Percentiles rank a stretch among this genome's conserved stretches.
Conservation (phyloP, 345 rosid genomes). For the Eutrema heterophyllum region DNA sequence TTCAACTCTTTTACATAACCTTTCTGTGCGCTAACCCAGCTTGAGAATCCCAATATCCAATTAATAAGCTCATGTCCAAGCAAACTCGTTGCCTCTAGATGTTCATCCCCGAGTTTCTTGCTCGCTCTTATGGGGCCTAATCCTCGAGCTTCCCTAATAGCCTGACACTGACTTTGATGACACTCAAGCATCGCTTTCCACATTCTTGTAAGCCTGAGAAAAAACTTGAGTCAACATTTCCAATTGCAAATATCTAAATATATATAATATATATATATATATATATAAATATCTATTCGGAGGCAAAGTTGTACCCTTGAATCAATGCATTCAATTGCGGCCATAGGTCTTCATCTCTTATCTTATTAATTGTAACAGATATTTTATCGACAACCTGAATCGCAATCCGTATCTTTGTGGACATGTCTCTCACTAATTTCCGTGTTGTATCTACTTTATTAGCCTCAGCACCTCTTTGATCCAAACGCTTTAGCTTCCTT, state of each 20-base stretch:
- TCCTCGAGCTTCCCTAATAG: slow-evolving; percentile 61
- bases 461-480: slow-evolving; percentile 80
- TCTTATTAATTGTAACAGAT: slow-evolving; percentile 76
- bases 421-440: slow-evolving; percentile 49
- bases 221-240: not conserved
- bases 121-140: slow-evolving; percentile 59
- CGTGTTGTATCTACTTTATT: slow-evolving; percentile 57
- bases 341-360: slow-evolving; percentile 96
- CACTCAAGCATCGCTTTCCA: slow-evolving; percentile 94
- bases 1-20: slow-evolving; percentile 70
- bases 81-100: slow-evolving; percentile 60
- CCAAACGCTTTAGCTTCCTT: slow-evolving; percentile 66
- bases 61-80: slow-evolving; percentile 73
- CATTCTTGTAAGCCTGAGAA: slow-evolving; percentile 77
- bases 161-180: slow-evolving; percentile 71
- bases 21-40: slow-evolving; percentile 82
- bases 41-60: slow-evolving; percentile 69
- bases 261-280: too few species aligned
- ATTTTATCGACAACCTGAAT: slow-evolving; percentile 87
- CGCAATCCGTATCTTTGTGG: slow-evolving; percentile 80
- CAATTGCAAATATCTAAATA: not conserved
- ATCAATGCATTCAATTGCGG: slow-evolving; percentile 84
- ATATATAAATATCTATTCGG: not conserved
- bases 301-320: slow-evolving; percentile 54
- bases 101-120: slow-evolving; percentile 56